A percentile compares a stretch with the other conserved stretches of the same genome.
Evolutionary conservation across 441 rosid species (phyloP).

Genomic region (Adansonia grandidieri): DNA sequence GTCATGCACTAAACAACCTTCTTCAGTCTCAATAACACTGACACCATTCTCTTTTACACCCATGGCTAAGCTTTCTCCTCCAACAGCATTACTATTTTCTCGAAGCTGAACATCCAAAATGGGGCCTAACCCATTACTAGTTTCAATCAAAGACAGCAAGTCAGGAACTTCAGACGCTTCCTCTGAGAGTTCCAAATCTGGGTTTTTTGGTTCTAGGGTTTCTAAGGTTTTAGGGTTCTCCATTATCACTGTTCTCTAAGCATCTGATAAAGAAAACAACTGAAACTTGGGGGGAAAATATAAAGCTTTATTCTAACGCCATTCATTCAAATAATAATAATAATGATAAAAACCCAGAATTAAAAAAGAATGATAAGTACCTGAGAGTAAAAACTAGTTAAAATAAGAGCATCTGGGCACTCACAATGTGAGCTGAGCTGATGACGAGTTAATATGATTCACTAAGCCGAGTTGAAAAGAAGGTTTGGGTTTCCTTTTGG

Average conservation of each 20-base stretch:
- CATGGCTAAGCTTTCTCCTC: constrained; percentile 3
- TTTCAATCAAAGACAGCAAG: constrained; percentile 32
- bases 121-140: constrained; percentile 33
- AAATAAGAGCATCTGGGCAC: neutral
- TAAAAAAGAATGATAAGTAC: constrained; percentile 14
- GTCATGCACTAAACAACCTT: constrained; percentile 28
- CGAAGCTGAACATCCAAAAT: constrained; percentile 29
- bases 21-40: constrained; percentile 27
- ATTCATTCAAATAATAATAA: neutral
- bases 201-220: constrained; percentile 45
- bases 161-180: constrained; percentile 29
- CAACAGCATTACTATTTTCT: constrained; percentile 31
- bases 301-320: neutral
- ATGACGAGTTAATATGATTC: neutral
- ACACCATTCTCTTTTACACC: constrained; percentile 26
- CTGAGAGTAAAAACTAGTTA: constrained; percentile 11
- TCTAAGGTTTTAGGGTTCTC: constrained; percentile 42
- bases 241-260: constrained; percentile 31
- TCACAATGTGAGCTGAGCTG: constrained; percentile 14
- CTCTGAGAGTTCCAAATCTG: constrained; percentile 51
- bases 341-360: neutral
- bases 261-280: constrained; percentile 30
- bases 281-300: neutral
- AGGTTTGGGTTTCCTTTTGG: neutral
- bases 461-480: constrained; percentile 20